Conservation (phyloP, 2,329 filamentous ascomycete genomes). For the Ustilaginoidea virens region DNA sequence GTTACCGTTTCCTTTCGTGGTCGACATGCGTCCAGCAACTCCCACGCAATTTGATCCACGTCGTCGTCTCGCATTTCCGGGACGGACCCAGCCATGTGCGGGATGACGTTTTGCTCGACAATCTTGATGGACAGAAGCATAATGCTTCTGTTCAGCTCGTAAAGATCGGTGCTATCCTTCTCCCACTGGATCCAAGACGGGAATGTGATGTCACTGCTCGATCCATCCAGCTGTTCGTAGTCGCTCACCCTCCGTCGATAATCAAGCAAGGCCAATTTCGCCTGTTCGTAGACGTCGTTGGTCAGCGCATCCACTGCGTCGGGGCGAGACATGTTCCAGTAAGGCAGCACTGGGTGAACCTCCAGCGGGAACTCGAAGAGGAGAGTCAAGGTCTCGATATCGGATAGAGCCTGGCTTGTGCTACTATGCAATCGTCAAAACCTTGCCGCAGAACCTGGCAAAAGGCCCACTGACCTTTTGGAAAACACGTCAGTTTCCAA, state of each 20-base stretch:
- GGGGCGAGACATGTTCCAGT: not conserved
- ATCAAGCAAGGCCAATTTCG: slow-evolving; percentile 5
- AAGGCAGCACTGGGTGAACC: no score
- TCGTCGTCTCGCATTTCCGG: slow-evolving; percentile 8
- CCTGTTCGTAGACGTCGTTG: slow-evolving; percentile 1
- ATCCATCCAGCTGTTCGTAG: slow-evolving; percentile 11
- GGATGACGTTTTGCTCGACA: slow-evolving; percentile 14
- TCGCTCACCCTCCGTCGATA: slow-evolving; percentile 8
- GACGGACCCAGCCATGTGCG: slow-evolving; percentile 5
- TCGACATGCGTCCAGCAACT: slow-evolving; percentile 14
- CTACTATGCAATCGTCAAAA: no score
- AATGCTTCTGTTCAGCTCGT: slow-evolving; percentile 13
- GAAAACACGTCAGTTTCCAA: no score
- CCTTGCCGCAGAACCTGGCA: no score
- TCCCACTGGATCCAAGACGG: slow-evolving; percentile 17
- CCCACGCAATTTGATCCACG: slow-evolving; percentile 17
- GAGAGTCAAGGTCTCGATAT: no score
- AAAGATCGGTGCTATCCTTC: slow-evolving; percentile 16
- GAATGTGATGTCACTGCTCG: slow-evolving; percentile 8
- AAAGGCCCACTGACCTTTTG: no score
- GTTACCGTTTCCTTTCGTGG: slow-evolving; percentile 10
- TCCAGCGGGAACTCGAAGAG: no score
- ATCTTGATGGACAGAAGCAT: slow-evolving; percentile 8
- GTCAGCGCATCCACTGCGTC: not conserved
- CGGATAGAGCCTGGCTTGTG: no score